Evolutionary conservation across 2,329 filamentous ascomycete genomes (phyloP).

Genomic region (Botryotinia calthae): DNA sequence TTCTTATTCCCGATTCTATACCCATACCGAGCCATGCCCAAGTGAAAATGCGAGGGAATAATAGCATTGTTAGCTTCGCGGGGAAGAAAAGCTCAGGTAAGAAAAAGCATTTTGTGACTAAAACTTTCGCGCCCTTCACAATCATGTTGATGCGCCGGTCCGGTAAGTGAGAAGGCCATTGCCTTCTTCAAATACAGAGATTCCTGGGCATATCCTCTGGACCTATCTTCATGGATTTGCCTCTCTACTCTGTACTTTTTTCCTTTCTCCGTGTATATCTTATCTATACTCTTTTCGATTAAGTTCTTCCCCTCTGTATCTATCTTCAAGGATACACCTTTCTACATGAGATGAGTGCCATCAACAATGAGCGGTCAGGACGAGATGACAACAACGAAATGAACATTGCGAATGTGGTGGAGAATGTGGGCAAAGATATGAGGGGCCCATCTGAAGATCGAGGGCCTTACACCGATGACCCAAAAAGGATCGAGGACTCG

Average conservation of each 20-base stretch:
- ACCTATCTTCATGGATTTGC: not conserved
- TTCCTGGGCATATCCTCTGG: not conserved
- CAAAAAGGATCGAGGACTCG: not conserved
- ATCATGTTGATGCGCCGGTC: slow-evolving; percentile 1
- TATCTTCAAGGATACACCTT: not conserved
- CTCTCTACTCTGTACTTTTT: not conserved
- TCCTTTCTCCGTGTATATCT: not conserved
- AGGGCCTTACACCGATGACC: not conserved
- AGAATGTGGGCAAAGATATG: not conserved
- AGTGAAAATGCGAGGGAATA: not conserved
- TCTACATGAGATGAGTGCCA: slow-evolving; percentile 1
- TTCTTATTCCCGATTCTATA: not conserved
- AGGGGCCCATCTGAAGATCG: not conserved
- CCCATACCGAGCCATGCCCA: not conserved
- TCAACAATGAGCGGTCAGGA: slow-evolving; percentile 8
- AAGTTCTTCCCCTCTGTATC: not conserved
- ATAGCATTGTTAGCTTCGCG: not conserved
- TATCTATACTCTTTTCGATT: not conserved
- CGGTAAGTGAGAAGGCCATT: not conserved
- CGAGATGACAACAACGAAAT: slow-evolving; percentile 5
- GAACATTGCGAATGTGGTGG: not conserved
- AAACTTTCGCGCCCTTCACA: not conserved
- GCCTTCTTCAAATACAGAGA: not conserved
- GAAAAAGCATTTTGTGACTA: slow-evolving; percentile 13
- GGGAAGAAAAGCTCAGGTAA: not conserved